Evolutionary conservation across 495 filamentous ascomycete genomes (phyloP).

Genomic region (Haplographium delicatum): DNA sequence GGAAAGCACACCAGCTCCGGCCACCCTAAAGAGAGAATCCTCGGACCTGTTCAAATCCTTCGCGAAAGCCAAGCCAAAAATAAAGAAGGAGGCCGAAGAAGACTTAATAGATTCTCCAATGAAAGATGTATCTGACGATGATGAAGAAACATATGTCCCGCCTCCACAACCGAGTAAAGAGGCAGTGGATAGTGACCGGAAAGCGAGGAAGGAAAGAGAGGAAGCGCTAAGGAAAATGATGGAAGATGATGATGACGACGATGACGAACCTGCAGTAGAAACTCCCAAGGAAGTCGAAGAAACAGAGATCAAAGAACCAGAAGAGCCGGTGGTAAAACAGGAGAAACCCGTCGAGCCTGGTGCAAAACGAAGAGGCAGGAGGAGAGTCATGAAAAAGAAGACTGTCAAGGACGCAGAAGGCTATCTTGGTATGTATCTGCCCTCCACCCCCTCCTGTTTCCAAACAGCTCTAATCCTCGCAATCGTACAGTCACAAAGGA

Average conservation of each 20-base stretch:
- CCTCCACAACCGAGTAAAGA: constrained; percentile 35
- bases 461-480: not conserved
- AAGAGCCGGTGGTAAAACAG: constrained; percentile 25
- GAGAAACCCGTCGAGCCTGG: constrained; percentile 39
- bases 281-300: constrained; percentile 2
- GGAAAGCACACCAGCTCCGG: constrained; percentile 29
- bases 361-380: constrained; percentile 71
- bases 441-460: not conserved
- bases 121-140: constrained; percentile 60
- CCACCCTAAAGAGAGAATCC: constrained; percentile 53
- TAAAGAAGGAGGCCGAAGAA: constrained; percentile 46
- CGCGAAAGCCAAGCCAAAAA: constrained; percentile 67
- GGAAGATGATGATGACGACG: constrained; percentile 67
- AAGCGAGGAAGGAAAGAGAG: constrained; percentile 63
- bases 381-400: constrained; percentile 85
- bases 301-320: constrained; percentile 15
- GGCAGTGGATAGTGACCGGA: constrained; percentile 36
- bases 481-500: constrained; percentile 72
- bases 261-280: not conserved
- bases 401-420: constrained; percentile 88
- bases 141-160: constrained; percentile 43
- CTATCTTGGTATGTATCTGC: constrained; percentile 66
- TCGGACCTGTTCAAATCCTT: constrained; percentile 78
- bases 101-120: constrained; percentile 47
- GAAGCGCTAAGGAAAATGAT: constrained; percentile 77